phyloP scores from a whole-genome alignment of 2,329 filamentous ascomycete species.

The Gliomastix tumulicola region DNA sequence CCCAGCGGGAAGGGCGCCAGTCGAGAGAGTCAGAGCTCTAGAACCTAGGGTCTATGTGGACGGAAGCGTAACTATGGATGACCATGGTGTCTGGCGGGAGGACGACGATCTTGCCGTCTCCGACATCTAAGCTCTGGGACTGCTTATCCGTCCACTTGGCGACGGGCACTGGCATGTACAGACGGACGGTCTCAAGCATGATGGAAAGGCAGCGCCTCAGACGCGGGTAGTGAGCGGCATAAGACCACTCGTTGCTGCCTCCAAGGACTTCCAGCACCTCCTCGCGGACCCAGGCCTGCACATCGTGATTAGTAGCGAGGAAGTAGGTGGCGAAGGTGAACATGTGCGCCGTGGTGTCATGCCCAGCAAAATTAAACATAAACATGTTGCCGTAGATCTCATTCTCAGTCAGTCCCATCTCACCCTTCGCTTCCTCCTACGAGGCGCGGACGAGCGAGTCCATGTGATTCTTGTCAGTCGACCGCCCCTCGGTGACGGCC shows the following conservation, averaged over 20 bases:
- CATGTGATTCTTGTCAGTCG: conserved; percentile 2
- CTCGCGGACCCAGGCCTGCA: conserved; percentile 36
- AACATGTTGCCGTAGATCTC: conserved; percentile 44
- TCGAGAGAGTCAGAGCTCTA: conserved; percentile 9
- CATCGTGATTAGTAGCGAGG: conserved; percentile 32
- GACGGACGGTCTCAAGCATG: conserved; percentile 32
- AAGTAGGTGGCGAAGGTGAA: conserved; percentile 32
- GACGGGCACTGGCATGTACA: conserved; percentile 24
- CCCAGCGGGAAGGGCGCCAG: conserved; percentile 13
- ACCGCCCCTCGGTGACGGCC: neutral
- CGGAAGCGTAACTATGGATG: conserved; percentile 1
- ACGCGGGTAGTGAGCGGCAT: neutral
- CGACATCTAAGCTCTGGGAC: neutral
- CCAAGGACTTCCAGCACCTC: conserved; percentile 22
- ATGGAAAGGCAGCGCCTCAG: conserved; percentile 30
- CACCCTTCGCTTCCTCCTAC: neutral
- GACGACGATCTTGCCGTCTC: conserved; percentile 1
- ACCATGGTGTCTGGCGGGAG: conserved; percentile 3
- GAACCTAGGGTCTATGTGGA: conserved; percentile 6
- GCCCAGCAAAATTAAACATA: conserved; percentile 40
- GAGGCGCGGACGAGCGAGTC: conserved; percentile 1
- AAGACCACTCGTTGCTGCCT: conserved; percentile 3
- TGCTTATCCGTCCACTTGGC: conserved; percentile 13
- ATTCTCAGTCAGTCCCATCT: conserved; percentile 19
- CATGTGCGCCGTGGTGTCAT: conserved; percentile 41